Conservation (phyloP, 768 basidiomycete genomes). For the Peribolospora baueri region DNA sequence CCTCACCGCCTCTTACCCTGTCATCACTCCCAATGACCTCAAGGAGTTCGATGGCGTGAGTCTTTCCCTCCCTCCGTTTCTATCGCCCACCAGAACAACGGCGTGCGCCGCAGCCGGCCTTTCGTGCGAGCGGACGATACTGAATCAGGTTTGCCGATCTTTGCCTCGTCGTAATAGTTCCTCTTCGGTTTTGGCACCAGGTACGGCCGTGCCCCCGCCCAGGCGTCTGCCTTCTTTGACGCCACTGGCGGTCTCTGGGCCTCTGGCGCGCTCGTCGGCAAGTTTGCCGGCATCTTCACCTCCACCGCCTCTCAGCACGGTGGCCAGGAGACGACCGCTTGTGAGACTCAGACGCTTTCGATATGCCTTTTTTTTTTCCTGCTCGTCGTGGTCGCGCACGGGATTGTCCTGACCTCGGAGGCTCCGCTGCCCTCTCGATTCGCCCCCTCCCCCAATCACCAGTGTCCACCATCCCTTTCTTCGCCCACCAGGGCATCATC, state of each 20-base stretch:
- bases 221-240: conserved; percentile 46
- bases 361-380: too few species aligned
- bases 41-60: conserved; percentile 26
- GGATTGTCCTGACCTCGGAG: too few species aligned
- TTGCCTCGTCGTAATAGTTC: conserved; percentile 24
- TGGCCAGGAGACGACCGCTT: conserved; percentile 31
- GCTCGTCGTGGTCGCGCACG: too few species aligned
- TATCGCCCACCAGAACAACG: too few species aligned
- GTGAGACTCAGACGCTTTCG: conserved; percentile 9
- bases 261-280: conserved; percentile 37
- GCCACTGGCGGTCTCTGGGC: conserved; percentile 43
- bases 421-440: background rate
- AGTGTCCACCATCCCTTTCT: conserved; percentile 34
- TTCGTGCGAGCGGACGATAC: too few species aligned
- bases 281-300: conserved; percentile 49
- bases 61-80: too few species aligned
- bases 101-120: too few species aligned
- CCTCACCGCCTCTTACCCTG: conserved; percentile 23
- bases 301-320: conserved; percentile 47
- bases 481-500: conserved; percentile 43
- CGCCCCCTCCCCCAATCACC: conserved; percentile 13
- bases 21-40: conserved; percentile 34
- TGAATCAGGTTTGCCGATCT: conserved; percentile 21
- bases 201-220: conserved; percentile 54
- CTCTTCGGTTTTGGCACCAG: conserved; percentile 33